Evolutionary conservation across 768 basidiomycete species (phyloP).

Genomic region (Mycena leptocephala): DNA sequence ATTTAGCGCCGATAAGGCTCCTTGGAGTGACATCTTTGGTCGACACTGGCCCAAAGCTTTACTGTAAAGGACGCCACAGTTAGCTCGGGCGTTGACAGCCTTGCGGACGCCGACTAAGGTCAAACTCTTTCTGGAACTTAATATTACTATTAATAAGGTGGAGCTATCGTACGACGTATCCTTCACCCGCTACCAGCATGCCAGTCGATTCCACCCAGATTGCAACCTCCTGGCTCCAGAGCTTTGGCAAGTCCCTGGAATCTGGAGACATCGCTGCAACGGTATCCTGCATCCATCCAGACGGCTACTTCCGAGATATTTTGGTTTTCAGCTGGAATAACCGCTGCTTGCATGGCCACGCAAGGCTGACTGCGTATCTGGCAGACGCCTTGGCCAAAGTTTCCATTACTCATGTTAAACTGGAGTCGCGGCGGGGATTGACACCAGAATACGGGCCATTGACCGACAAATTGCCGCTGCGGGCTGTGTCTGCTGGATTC

Average conservation of each 20-base stretch:
- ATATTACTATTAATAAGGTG: background rate
- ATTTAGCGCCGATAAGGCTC: too few relatives aligned
- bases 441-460: conserved; percentile 25
- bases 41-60: too few relatives aligned
- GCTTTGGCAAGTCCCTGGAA: conserved; percentile 9
- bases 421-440: conserved; percentile 12
- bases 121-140: background rate
- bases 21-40: too few relatives aligned
- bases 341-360: conserved; percentile 34
- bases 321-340: conserved; percentile 40
- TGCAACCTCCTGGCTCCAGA: conserved; percentile 28
- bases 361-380: conserved; percentile 33
- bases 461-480: conserved; percentile 14
- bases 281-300: conserved; percentile 14
- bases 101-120: too few relatives aligned
- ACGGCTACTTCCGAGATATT: conserved; percentile 35
- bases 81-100: too few relatives aligned
- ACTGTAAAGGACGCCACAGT: too few relatives aligned
- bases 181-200: background rate
- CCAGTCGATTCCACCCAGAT: background rate
- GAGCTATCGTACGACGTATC: background rate
- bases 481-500: conserved; percentile 37
- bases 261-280: background rate
- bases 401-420: background rate
- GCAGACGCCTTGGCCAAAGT: background rate